Evolutionary conservation across 352 stramenopile species (phyloP), one percentile per base, ranked within the genome.

Genomic region (Blastocystis sp.): DNA sequence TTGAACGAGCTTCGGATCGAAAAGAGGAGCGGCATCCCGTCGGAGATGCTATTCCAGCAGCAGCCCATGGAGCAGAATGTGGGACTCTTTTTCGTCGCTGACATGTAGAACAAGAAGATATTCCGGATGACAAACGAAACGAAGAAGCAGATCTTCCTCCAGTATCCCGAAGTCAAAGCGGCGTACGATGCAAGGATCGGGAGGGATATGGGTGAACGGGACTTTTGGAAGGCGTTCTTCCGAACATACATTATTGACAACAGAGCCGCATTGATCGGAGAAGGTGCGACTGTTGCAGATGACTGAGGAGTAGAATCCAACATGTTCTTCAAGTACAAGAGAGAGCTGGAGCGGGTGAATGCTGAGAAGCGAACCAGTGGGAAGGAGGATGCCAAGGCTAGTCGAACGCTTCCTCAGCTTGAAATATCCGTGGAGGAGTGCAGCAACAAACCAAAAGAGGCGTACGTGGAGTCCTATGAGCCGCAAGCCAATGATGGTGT

Each of bases 61-160:
- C 74, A 84, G 45, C 74, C 74, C 10, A 23, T 67, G 23, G 74
- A 84, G 66, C 74, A 84, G 56, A 84, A 84, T 43, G 74, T 84
- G 40, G 11, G 3, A 10, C 10, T 60, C 7, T 10, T 40, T 3
- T 45, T 41, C 23, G 11, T 34, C 2, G 0, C 34, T 52, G 19
- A 67, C 10, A 23, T 56, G 38, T 60, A 84, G 74, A 84, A 84
- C 34, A 28, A 56, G 66, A 84, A 84, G 45, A 53, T 67, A 7
- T 84, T 84, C 34, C 21, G 40, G 28, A 84, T 84, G 74, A 84
- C 52, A 67, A 84, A 69, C 9, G 74, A 84, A 45, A 84, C 48
- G 0, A 84, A 84, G 34, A 28, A 69, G 74, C 74, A 84, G 56
- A 84, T 84, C 53, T 84, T 84, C 48, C 53, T 28, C 11, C 74